Evolutionary conservation across 495 filamentous ascomycete species (phyloP), one percentile per base, ranked within the genome.

Genomic region (Penicillium canescens): DNA sequence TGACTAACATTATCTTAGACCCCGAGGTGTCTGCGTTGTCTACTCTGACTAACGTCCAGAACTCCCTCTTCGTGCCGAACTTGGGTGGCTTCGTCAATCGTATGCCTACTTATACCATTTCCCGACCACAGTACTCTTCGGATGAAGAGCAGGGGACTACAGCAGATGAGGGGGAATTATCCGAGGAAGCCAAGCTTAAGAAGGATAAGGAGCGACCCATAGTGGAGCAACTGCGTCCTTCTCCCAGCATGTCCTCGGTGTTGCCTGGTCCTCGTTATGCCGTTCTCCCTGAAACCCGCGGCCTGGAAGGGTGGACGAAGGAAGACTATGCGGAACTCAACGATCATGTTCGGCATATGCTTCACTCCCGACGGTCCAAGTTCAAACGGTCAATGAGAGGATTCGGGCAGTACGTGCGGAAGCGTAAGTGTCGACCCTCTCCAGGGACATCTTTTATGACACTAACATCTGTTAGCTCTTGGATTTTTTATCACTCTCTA

Each of bases 301-400:
- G 75, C 8, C 70, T 93, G 2, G 77, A 86, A 26, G 87, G 83
- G 14, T 93, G 88, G 89, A 80, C 66, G 4, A 74, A 79, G 24
- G 81, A 85, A 43, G 88, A 92, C 47, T 83, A 86, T 59, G 77
- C 78, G 45, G 81, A 88, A 58, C 72, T 92, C 46, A 89, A 93
- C 64, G 88, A 93, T 62, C 84, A 90, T 65, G 89, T 93, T 20
- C 76, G 89, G 35, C 89, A 93, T 55, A 87, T 90, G 82, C 66
- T 93, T 41, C 89, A 93, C 68, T 93, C 89, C 12, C 79, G 81
- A 34, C 77, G 87, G 12, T 86, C 83, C 39, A 88, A 84, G 63
- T 86, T 93, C 73, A 91, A 87, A 67, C 83, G 87, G 11, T 66
- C 79, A 4, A 82, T 90, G 85, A 85, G 79, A 61, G 88, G 86